Evolutionary conservation across 225 moss, liverwort and hornwort genomes (phyloP).

Genomic region (Physcomitrium patens): DNA sequence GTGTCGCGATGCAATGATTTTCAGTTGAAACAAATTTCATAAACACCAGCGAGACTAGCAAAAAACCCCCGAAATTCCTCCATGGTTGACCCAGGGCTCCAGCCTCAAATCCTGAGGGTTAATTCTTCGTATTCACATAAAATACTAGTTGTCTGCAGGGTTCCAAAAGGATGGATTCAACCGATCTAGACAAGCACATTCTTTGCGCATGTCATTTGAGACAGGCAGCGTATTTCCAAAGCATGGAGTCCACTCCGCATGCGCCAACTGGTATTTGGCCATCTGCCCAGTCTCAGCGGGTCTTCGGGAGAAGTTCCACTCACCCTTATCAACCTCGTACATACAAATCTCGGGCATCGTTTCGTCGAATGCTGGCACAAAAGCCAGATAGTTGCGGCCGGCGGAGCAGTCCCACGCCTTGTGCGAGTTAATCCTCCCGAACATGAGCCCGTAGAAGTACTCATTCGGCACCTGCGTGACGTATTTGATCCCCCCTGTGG

Average conservation of each 20-base stretch:
- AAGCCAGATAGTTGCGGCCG: slow-evolving; percentile 41
- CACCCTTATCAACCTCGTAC: slow-evolving; percentile 29
- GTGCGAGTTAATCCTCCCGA: slow-evolving; percentile 34
- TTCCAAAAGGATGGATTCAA: slow-evolving; percentile 12
- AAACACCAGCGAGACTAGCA: not conserved
- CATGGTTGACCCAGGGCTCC: slow-evolving; percentile 65
- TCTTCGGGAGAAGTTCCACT: slow-evolving; percentile 36
- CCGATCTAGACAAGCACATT: slow-evolving; percentile 38
- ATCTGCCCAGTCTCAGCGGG: slow-evolving; percentile 9
- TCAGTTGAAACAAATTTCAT: too few relatives aligned
- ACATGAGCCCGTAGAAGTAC: slow-evolving; percentile 32
- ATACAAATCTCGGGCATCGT: slow-evolving; percentile 36
- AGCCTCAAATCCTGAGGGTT: slow-evolving; percentile 1
- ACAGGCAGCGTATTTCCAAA: slow-evolving; percentile 20
- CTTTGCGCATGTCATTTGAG: slow-evolving; percentile 10
- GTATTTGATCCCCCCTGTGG: slow-evolving; percentile 35
- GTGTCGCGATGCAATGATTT: too few relatives aligned
- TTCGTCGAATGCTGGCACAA: slow-evolving; percentile 24
- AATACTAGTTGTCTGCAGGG: too few relatives aligned
- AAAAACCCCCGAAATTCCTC: slow-evolving; percentile 89
- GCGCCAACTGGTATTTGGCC: slow-evolving; percentile 25
- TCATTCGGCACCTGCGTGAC: slow-evolving; percentile 36
- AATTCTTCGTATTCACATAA: too few relatives aligned
- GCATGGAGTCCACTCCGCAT: slow-evolving; percentile 40
- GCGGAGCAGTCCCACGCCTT: slow-evolving; percentile 47